Base-by-base conservation (phyloP, 129 eudicot genomes). In the Escallonia rubra region DNA sequence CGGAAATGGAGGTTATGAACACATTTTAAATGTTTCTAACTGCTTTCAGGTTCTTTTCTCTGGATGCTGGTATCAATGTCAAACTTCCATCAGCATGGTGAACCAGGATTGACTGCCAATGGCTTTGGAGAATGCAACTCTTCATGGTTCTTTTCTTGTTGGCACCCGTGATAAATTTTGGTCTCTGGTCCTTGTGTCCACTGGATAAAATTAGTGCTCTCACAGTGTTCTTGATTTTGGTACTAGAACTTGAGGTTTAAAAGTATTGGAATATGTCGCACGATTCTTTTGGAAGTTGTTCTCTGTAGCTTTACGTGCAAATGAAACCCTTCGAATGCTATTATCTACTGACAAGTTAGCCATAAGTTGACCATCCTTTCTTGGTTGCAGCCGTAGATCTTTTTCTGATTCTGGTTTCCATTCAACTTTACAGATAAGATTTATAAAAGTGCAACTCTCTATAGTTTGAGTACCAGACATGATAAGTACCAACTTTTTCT, bases 61-160 rank as follows among this genome's bases (percentile, higher is more conserved):
- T 23, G 34, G 34, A 23, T 39, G 41, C 13, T 65, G 69, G 59
- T 4, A 48, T 64, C 41, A 43, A 49, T 64, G 41, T 64, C 57
- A 23, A 39, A 40, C 39, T 66, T 40, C 38, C 38, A 10, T 34
- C 58, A 38, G 10, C 16, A 38, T 23, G 15, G 43, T 8, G 41
- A 63, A 45, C 43, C 54, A 65, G 58, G 57, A 23, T 49, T 49
- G 59, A 39, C 56, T 50, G 10, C 23, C 46, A 48, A 38, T 34
- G 50, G 4, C 9, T 57, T 67, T 42, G 51, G 62, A 42, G 53
- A 52, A 52, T 13, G 9, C 50, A 52, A 2, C 5, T 42, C 10
- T 63, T 47, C 10, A 10, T 61, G 66, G 39, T 15, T 65, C 58
- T 70, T 74, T 70, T 74, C 61, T 43, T 57, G 10, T 54, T 70